Percentiles rank a stretch among this genome's conserved stretches.
phyloP scores from a whole-genome alignment of 164 flowering plant genomes.

The Nelumbo lutea region DNA sequence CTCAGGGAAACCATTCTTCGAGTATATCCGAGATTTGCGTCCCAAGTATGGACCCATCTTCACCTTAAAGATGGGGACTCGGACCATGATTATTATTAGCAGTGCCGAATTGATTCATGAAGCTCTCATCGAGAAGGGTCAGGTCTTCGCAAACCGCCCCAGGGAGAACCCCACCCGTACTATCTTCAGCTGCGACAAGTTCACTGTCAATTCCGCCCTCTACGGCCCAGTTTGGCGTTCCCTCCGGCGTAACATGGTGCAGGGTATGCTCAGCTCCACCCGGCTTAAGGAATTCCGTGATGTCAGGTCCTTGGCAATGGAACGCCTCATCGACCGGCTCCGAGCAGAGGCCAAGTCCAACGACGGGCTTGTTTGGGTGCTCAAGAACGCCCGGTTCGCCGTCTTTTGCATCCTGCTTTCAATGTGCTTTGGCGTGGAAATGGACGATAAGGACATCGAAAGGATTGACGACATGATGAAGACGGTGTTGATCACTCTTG shows the following conservation, averaged over 20 bases:
- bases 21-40: slow-evolving; percentile 42
- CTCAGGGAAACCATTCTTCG: slow-evolving; percentile 73
- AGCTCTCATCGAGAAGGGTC: slow-evolving; percentile 59
- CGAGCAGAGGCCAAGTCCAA: slow-evolving; percentile 43
- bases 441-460: slow-evolving; percentile 56
- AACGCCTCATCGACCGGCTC: slow-evolving; percentile 45
- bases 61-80: slow-evolving; percentile 71
- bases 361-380: slow-evolving; percentile 61
- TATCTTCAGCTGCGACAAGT: slow-evolving; percentile 80
- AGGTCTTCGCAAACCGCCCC: slow-evolving; percentile 65
- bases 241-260: slow-evolving; percentile 85
- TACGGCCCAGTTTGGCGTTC: slow-evolving; percentile 92
- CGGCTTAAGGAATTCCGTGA: slow-evolving; percentile 47
- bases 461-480: slow-evolving; percentile 66
- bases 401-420: slow-evolving; percentile 70
- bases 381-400: slow-evolving; percentile 71
- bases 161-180: slow-evolving; percentile 70
- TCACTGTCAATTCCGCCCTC: slow-evolving; percentile 79
- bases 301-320: slow-evolving; percentile 55
- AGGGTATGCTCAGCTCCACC: slow-evolving; percentile 60
- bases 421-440: slow-evolving; percentile 87
- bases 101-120: slow-evolving; percentile 59
- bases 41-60: slow-evolving; percentile 67
- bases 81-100: slow-evolving; percentile 61
- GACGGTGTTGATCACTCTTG: slow-evolving; percentile 46